Evolutionary conservation across 169 alveolate genomes (phyloP).

Genomic region (Plasmodium inui): DNA sequence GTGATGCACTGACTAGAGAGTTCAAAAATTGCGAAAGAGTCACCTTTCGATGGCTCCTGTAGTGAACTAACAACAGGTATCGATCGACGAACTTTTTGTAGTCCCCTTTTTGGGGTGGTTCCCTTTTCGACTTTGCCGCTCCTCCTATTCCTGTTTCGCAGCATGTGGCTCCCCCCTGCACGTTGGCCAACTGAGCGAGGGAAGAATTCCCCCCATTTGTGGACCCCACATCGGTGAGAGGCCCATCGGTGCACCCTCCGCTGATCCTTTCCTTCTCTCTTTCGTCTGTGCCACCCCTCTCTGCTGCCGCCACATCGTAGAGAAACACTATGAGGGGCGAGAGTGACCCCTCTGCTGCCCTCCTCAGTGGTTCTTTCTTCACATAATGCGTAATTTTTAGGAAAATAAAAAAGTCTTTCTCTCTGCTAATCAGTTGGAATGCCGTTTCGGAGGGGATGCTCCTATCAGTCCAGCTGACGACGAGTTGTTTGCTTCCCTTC

Average conservation of each 20-base stretch:
- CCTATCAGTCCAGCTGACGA: not conserved
- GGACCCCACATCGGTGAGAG: not conserved
- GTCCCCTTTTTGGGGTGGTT: not conserved
- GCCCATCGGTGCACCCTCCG: not conserved
- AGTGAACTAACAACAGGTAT: constrained; percentile 12
- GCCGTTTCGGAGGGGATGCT: not conserved
- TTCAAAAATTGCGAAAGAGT: not conserved
- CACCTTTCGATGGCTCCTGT: not conserved
- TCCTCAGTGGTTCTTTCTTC: constrained; percentile 9
- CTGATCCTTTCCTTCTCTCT: not conserved
- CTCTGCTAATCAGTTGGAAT: not conserved
- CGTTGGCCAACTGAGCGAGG: not conserved
- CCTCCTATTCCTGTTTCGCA: not conserved
- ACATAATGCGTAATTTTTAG: constrained; percentile 44
- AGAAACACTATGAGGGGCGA: constrained; percentile 15
- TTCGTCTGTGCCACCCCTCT: not conserved
- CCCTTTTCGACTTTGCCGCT: not conserved
- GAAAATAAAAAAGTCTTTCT: constrained; percentile 47
- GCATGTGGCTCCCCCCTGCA: not conserved
- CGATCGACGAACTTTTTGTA: constrained; percentile 47
- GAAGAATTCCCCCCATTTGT: not conserved
- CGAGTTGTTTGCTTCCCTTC: constrained; percentile 1
- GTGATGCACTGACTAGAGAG: not conserved
- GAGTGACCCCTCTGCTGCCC: not conserved
- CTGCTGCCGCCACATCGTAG: not conserved